These are phyloP conservation scores for Porphyrellus cyaneotinctus DNA, from an alignment of 768 basidiomycete species.

Conservation along the genomic window DNA sequence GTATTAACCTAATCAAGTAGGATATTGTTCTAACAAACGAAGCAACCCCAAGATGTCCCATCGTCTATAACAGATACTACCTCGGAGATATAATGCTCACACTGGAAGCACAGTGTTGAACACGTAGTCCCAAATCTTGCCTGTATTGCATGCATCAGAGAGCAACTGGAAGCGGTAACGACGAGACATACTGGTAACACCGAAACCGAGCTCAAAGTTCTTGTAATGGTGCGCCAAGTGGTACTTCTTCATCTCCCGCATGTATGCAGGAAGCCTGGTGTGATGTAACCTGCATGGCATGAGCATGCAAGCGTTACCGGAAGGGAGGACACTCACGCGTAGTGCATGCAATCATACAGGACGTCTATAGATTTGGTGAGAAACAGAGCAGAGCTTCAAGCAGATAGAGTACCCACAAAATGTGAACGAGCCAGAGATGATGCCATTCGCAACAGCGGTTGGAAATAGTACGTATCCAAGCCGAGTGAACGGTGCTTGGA, in stretches of 20 bases:
- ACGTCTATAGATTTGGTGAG: constrained; percentile 49
- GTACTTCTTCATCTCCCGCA: constrained; percentile 94
- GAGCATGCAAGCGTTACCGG: not conserved
- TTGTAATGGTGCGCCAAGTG: constrained; percentile 98
- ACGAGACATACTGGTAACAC: constrained; percentile 74
- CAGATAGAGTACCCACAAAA: constrained; percentile 55
- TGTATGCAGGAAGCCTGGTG: constrained; percentile 77
- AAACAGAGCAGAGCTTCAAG: not conserved
- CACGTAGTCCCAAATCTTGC: constrained; percentile 92
- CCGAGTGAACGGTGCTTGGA: constrained; percentile 83
- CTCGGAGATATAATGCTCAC: constrained; percentile 28
- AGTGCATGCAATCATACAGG: constrained; percentile 88
- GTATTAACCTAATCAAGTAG: constrained; percentile 1
- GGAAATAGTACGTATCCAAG: constrained; percentile 85
- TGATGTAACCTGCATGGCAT: constrained; percentile 63
- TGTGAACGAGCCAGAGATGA: constrained; percentile 74
- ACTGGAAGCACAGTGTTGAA: constrained; percentile 80
- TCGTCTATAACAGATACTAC: not conserved
- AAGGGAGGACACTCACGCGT: constrained; percentile 55
- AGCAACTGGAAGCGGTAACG: not conserved
- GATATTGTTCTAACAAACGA: constrained; percentile 7
- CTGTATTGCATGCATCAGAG: constrained; percentile 32
- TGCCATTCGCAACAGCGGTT: constrained; percentile 79
- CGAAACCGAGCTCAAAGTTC: constrained; percentile 96
- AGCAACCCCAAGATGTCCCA: constrained; percentile 6